Percentiles rank a stretch among this genome's conserved stretches.
phyloP scores from a whole-genome alignment of 169 alveolate species.

The Babesia sp. region DNA sequence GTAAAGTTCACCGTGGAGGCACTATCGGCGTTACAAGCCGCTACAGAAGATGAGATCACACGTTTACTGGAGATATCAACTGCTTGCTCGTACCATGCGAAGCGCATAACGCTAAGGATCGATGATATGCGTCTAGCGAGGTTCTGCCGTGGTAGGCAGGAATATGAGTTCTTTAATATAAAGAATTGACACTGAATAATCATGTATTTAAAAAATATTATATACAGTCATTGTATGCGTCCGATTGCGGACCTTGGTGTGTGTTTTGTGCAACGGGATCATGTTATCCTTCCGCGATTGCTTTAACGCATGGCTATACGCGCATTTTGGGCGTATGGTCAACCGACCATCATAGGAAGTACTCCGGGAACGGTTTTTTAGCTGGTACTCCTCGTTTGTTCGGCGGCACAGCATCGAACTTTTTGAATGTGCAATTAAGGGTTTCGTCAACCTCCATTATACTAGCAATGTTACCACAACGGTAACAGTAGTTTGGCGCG shows the following conservation, averaged over 20 bases:
- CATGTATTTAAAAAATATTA: too few relatives aligned
- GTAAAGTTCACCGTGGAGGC: slow-evolving; percentile 71
- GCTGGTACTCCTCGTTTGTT: slow-evolving; percentile 71
- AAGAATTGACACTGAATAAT: too few relatives aligned
- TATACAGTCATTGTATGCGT: too few relatives aligned
- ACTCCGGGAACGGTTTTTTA: slow-evolving; percentile 68
- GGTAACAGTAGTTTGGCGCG: slow-evolving; percentile 99
- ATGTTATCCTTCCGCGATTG: too few relatives aligned
- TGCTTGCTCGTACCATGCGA: slow-evolving; percentile 67
- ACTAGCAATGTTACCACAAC: slow-evolving; percentile 99
- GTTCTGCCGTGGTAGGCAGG: slow-evolving; percentile 70
- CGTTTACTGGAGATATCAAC: slow-evolving; percentile 63
- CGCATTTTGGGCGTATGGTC: background rate
- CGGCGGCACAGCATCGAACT: slow-evolving; percentile 69
- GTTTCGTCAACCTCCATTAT: slow-evolving; percentile 93
- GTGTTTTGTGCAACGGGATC: too few relatives aligned
- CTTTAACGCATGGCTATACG: too few relatives aligned
- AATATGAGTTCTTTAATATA: slow-evolving; percentile 54
- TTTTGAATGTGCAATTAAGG: slow-evolving; percentile 52
- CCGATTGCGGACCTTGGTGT: background rate
- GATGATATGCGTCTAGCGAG: slow-evolving; percentile 72
- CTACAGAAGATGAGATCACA: slow-evolving; percentile 69
- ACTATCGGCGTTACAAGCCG: slow-evolving; percentile 65
- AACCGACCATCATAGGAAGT: slow-evolving; percentile 64
- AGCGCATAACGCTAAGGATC: slow-evolving; percentile 61